These are phyloP conservation scores for Leccinum longicurvipes DNA, from an alignment of 768 basidiomycete species.

Conservation along the genomic window DNA sequence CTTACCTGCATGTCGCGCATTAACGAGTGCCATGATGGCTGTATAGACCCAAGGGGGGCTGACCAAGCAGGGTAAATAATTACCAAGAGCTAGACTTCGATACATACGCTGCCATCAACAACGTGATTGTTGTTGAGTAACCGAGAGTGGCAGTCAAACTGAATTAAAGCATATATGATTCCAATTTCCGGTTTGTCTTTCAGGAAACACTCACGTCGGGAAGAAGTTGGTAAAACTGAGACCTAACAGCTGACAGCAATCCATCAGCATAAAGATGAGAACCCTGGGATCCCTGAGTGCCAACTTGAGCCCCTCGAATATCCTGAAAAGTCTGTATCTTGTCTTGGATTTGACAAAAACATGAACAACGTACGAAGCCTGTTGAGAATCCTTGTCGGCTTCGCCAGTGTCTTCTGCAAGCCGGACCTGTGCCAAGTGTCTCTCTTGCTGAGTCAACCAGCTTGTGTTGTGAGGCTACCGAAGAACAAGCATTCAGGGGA, in stretches of 20 bases:
- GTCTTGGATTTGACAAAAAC: background rate
- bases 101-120: slow-evolving; percentile 54
- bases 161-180: background rate
- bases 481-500: background rate
- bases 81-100: too few species aligned
- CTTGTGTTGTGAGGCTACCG: slow-evolving; percentile 33
- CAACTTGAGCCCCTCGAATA: slow-evolving; percentile 48
- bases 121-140: slow-evolving; percentile 53
- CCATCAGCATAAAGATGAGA: slow-evolving; percentile 51
- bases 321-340: slow-evolving; percentile 33
- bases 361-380: slow-evolving; percentile 13
- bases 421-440: slow-evolving; percentile 60
- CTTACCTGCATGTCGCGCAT: background rate
- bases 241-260: slow-evolving; percentile 48
- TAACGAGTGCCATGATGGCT: background rate
- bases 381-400: slow-evolving; percentile 48
- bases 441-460: slow-evolving; percentile 51
- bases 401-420: slow-evolving; percentile 67
- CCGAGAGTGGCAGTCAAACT: slow-evolving; percentile 63
- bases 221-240: slow-evolving; percentile 63
- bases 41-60: background rate
- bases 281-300: slow-evolving; percentile 57
- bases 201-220: slow-evolving; percentile 38
- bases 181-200: background rate
- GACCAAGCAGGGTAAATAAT: background rate